Percentiles rank a stretch among this genome's conserved stretches.
Conservation (phyloP, 768 basidiomycete genomes). For the Podaxis sp. region DNA sequence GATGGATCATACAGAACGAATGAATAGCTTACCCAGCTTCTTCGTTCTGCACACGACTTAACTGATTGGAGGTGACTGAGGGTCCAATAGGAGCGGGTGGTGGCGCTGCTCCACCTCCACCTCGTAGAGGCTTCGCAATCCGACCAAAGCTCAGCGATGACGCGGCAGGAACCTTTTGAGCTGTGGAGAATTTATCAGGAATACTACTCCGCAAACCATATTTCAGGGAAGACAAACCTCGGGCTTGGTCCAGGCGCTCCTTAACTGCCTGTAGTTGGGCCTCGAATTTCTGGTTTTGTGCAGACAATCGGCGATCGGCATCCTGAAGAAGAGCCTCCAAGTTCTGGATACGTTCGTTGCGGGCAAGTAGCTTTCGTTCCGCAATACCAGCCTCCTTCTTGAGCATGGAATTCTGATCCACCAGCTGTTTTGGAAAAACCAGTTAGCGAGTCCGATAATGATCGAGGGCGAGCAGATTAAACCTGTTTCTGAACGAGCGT, state of each 20-base stretch:
- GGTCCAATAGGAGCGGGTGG: slow-evolving; percentile 39
- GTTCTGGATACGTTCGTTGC: slow-evolving; percentile 97
- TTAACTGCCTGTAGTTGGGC: slow-evolving; percentile 88
- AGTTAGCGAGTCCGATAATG: slow-evolving; percentile 15
- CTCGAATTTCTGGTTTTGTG: slow-evolving; percentile 96
- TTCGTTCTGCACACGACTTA: slow-evolving; percentile 77
- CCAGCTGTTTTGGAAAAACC: slow-evolving; percentile 57
- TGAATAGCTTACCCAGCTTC: slow-evolving; percentile 60
- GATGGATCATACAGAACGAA: slow-evolving; percentile 15
- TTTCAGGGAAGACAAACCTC: slow-evolving; percentile 53
- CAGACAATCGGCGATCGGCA: slow-evolving; percentile 87
- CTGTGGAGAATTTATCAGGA: slow-evolving; percentile 32
- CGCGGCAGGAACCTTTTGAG: slow-evolving; percentile 73
- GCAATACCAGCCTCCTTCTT: slow-evolving; percentile 98
- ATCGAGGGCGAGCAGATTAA: slow-evolving; percentile 18
- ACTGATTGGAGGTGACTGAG: slow-evolving; percentile 54
- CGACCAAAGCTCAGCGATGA: slow-evolving; percentile 84
- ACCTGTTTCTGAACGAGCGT: slow-evolving; percentile 98
- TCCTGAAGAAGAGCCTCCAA: slow-evolving; percentile 91
- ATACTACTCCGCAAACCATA: background rate
- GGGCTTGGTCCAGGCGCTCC: slow-evolving; percentile 88
- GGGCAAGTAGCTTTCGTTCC: slow-evolving; percentile 92
- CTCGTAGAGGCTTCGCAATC: slow-evolving; percentile 95
- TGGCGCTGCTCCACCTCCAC: slow-evolving; percentile 71
- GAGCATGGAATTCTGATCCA: slow-evolving; percentile 94